phyloP scores from a whole-genome alignment of 2,329 filamentous ascomycete genomes.

The Leptographium wingfieldii region DNA sequence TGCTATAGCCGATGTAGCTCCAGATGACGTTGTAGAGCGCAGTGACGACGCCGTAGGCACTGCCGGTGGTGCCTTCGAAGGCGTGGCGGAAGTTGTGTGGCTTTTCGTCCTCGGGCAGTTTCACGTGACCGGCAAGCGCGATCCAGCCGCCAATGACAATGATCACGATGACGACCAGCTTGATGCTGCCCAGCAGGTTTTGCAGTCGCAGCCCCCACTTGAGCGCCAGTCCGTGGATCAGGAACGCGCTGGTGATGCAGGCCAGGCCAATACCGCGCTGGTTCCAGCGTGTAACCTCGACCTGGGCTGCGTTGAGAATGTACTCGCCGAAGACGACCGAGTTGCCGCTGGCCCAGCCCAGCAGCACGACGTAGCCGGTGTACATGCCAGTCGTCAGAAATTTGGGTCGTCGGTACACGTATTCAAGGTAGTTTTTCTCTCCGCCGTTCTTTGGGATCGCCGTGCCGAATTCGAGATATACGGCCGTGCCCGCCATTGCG shows the following conservation, averaged over 20 bases:
- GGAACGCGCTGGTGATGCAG: slow-evolving; percentile 50
- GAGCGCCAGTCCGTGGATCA: slow-evolving; percentile 50
- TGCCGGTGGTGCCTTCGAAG: slow-evolving; percentile 53
- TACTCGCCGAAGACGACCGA: slow-evolving; percentile 60
- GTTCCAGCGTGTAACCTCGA: slow-evolving; percentile 53
- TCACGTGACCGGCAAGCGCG: slow-evolving; percentile 47
- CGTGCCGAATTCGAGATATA: slow-evolving; percentile 55
- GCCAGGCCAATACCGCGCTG: slow-evolving; percentile 54
- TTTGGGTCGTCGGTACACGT: slow-evolving; percentile 45
- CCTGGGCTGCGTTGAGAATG: slow-evolving; percentile 50
- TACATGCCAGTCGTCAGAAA: slow-evolving; percentile 51
- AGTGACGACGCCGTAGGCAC: slow-evolving; percentile 54
- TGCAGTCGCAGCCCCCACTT: slow-evolving; percentile 57
- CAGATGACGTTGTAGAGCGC: slow-evolving; percentile 62
- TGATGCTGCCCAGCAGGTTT: slow-evolving; percentile 52
- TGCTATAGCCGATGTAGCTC: slow-evolving; percentile 56
- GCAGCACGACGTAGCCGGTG: slow-evolving; percentile 46
- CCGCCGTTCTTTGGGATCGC: slow-evolving; percentile 52
- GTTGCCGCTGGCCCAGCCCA: slow-evolving; percentile 55
- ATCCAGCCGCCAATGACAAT: slow-evolving; percentile 52
- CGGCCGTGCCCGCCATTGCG: slow-evolving; percentile 47
- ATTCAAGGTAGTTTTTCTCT: slow-evolving; percentile 57
- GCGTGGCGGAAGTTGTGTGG: slow-evolving; percentile 47
- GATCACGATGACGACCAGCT: slow-evolving; percentile 51
- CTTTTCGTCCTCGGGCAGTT: slow-evolving; percentile 30